Percentiles rank a stretch among this genome's conserved stretches.
phyloP scores from a whole-genome alignment of 2,329 filamentous ascomycete genomes.

The Epichloe elymi region DNA sequence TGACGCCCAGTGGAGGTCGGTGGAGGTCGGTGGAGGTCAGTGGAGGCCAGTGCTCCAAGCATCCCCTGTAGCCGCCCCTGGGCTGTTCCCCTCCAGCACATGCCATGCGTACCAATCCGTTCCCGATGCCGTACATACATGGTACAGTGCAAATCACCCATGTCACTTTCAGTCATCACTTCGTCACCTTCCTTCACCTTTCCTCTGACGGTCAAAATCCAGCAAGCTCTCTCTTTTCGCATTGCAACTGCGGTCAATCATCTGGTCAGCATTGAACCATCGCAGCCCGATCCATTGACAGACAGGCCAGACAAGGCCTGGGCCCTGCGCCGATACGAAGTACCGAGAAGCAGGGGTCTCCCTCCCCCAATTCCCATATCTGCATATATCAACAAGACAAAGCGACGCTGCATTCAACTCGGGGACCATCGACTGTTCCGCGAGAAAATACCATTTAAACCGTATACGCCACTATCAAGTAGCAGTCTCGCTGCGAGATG shows the following conservation, averaged over 20 bases:
- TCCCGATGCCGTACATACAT: too few relatives aligned
- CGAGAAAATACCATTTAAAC: neutral
- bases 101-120: too few relatives aligned
- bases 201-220: neutral
- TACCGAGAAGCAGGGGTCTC: neutral
- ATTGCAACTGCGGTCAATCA: neutral
- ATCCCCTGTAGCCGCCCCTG: too few relatives aligned
- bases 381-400: neutral
- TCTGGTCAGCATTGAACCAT: neutral
- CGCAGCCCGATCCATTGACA: neutral
- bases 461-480: neutral
- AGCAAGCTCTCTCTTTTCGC: neutral
- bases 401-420: neutral
- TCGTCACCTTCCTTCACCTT: constrained; percentile 1
- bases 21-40: neutral
- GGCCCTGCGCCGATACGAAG: neutral
- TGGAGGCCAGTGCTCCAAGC: too few relatives aligned
- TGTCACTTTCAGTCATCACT: neutral
- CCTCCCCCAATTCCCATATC: neutral
- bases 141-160: neutral
- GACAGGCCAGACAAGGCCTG: neutral
- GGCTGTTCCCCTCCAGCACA: too few relatives aligned
- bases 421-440: neutral
- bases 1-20: too few relatives aligned
- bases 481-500: constrained; percentile 3